These are phyloP conservation scores for Termitomyces sp. DNA, from an alignment of 768 basidiomycete genomes.

Conservation along the genomic window DNA sequence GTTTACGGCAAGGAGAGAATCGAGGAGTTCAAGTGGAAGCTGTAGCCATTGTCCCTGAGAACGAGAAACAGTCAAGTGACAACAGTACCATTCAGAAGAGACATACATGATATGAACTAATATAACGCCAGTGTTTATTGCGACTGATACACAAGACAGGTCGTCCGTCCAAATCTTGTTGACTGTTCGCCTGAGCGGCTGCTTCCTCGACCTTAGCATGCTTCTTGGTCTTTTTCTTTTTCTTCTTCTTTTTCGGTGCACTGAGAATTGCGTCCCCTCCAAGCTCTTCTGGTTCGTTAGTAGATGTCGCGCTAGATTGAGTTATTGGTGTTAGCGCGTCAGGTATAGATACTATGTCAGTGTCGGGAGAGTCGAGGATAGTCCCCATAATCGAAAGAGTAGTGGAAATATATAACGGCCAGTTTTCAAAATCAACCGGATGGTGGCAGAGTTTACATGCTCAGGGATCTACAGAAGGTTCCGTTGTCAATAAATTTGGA, in stretches of 20 bases:
- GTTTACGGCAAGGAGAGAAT: constrained; percentile 76
- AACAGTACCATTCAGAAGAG: neutral
- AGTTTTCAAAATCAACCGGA: neutral
- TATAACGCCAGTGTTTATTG: constrained; percentile 93
- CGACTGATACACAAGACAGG: constrained; percentile 82
- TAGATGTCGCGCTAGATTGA: constrained; percentile 25
- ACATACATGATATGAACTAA: constrained; percentile 86
- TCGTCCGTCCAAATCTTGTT: constrained; percentile 37
- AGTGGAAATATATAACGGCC: neutral
- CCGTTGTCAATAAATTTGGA: constrained; percentile 8
- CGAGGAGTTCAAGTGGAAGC: constrained; percentile 79
- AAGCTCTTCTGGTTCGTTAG: constrained; percentile 12
- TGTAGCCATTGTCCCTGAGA: constrained; percentile 87
- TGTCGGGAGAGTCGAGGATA: constrained; percentile 4
- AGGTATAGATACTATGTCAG: constrained; percentile 7
- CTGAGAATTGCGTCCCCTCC: constrained; percentile 19
- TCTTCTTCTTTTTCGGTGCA: constrained; percentile 65
- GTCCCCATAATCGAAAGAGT: neutral
- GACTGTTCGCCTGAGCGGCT: constrained; percentile 21
- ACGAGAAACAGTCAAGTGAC: constrained; percentile 10
- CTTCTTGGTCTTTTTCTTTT: constrained; percentile 53
- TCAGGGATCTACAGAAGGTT: neutral
- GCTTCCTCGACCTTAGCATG: constrained; percentile 40
- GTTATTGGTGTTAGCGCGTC: constrained; percentile 12
- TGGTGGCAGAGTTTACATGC: neutral